These are phyloP conservation scores for Apophysomyces elegans DNA, from an alignment of 371 early-diverging fungal species.

Conservation along the genomic window DNA sequence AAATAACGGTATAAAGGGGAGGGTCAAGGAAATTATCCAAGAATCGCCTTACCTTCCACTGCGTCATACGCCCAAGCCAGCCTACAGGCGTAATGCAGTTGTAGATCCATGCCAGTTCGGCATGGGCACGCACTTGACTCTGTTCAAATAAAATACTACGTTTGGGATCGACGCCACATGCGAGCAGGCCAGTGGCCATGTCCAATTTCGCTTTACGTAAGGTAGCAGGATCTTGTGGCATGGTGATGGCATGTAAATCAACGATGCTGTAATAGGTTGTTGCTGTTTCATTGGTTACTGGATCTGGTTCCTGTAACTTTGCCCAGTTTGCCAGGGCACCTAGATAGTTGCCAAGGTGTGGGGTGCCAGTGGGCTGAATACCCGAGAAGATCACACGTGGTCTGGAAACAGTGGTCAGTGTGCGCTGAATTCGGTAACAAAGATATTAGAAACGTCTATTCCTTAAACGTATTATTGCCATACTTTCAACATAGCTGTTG, in stretches of 20 bases:
- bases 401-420: slow-evolving; percentile 21
- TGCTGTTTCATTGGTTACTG: slow-evolving; percentile 26
- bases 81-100: slow-evolving; percentile 86
- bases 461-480: neutral
- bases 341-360: slow-evolving; percentile 95
- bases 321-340: slow-evolving; percentile 92
- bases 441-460: neutral
- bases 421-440: slow-evolving; percentile 19
- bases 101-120: slow-evolving; percentile 88
- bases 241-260: slow-evolving; percentile 92
- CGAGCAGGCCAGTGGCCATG: slow-evolving; percentile 77
- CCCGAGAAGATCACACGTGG: slow-evolving; percentile 71
- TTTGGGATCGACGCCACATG: slow-evolving; percentile 88
- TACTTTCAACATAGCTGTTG: no score
- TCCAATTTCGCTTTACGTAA: slow-evolving; percentile 69
- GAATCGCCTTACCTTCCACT: slow-evolving; percentile 79
- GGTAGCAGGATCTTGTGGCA: slow-evolving; percentile 72
- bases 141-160: slow-evolving; percentile 83
- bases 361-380: slow-evolving; percentile 93
- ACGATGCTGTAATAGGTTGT: slow-evolving; percentile 77
- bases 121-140: slow-evolving; percentile 72
- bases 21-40: neutral
- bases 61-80: slow-evolving; percentile 93
- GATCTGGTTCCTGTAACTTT: slow-evolving; percentile 64
- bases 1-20: neutral